Evolutionary conservation across 345 rosid genomes (phyloP).

Genomic region (Lagerstroemia speciosa): DNA sequence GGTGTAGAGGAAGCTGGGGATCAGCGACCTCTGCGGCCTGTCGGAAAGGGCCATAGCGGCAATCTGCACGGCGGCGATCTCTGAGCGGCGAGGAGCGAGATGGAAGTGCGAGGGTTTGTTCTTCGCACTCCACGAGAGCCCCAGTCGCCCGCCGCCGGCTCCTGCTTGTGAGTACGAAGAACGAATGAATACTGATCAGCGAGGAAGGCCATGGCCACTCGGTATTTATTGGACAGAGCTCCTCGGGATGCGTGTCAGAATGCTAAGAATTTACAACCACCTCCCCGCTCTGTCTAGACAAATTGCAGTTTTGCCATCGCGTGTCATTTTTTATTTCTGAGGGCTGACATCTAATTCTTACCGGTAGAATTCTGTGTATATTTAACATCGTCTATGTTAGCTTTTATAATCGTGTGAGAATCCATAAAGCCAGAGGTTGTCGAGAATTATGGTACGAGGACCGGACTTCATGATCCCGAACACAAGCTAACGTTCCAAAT

Average conservation of each 20-base stretch:
- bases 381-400: too few relatives aligned
- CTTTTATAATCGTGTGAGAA: too few relatives aligned
- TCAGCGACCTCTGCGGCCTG: conserved; percentile 34
- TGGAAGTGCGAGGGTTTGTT: not conserved
- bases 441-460: too few relatives aligned
- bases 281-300: not conserved
- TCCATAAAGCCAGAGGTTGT: too few relatives aligned
- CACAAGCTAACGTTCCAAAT: too few relatives aligned
- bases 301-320: not conserved
- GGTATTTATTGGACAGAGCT: not conserved
- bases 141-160: not conserved
- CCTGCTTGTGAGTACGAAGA: not conserved
- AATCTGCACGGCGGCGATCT: not conserved
- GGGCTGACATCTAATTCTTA: too few relatives aligned
- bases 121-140: not conserved
- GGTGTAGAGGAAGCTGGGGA: conserved; percentile 66
- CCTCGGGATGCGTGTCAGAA: not conserved
- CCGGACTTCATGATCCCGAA: too few relatives aligned
- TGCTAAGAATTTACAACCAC: not conserved
- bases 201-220: not conserved
- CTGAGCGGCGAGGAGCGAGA: not conserved
- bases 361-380: too few relatives aligned
- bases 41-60: conserved; percentile 45
- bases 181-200: not conserved
- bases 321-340: too few relatives aligned